These are phyloP conservation scores for Starmerella potacharoeniae DNA, from an alignment of 805 yeast genomes.

Conservation along the genomic window DNA sequence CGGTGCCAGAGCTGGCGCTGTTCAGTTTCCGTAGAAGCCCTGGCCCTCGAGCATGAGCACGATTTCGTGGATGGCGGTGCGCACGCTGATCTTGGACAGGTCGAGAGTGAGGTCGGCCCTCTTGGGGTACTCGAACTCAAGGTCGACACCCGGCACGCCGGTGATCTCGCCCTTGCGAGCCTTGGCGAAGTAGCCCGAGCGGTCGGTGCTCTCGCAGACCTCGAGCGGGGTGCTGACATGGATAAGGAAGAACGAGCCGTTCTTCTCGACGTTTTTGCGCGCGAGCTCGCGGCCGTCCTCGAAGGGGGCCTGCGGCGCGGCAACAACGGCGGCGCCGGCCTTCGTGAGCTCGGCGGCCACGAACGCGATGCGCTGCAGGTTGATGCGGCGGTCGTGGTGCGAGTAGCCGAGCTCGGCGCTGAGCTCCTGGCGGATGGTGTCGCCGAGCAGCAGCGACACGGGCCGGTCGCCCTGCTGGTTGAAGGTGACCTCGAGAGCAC, in stretches of 20 bases:
- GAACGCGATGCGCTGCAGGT: conserved; percentile 42
- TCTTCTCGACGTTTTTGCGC: conserved; percentile 36
- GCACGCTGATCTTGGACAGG: conserved; percentile 43
- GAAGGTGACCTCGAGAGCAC: conserved; percentile 79
- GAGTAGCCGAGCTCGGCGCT: conserved; percentile 34
- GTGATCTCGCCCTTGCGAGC: conserved; percentile 38
- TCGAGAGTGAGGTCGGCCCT: conserved; percentile 50
- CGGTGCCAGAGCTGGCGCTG: not conserved
- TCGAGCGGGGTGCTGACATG: conserved; percentile 43
- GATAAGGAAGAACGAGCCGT: conserved; percentile 42
- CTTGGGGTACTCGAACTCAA: conserved; percentile 38
- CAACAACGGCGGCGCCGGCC: conserved; percentile 87
- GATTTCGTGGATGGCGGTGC: conserved; percentile 63
- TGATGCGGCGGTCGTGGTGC: conserved; percentile 31
- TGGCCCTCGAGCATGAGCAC: conserved; percentile 65
- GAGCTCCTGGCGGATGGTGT: conserved; percentile 32
- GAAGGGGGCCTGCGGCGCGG: conserved; percentile 43
- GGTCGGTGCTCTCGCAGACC: conserved; percentile 37
- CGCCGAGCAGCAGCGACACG: conserved; percentile 46
- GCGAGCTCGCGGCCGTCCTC: conserved; percentile 35
- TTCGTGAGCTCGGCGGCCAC: conserved; percentile 66
- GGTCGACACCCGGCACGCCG: conserved; percentile 38
- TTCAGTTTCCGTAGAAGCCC: conserved; percentile 50
- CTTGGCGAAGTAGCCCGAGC: conserved; percentile 40
- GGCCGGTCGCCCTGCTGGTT: conserved; percentile 85